These are phyloP conservation scores for Globomyces sp. DNA, from an alignment of 371 early-diverging fungal species.

Conservation along the genomic window DNA sequence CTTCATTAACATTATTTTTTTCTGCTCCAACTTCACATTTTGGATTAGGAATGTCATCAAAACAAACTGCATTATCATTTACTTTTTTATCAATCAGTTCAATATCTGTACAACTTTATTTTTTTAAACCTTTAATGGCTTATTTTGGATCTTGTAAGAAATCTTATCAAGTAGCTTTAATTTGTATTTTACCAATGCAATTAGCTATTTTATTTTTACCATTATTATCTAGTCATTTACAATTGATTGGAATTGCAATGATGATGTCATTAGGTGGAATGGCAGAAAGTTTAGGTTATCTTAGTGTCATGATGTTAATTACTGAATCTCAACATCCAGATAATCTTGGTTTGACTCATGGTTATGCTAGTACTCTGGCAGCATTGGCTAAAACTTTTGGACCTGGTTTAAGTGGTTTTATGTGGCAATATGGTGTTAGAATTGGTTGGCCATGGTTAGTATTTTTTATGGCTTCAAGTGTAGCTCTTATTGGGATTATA, in stretches of 20 bases:
- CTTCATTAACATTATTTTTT: conserved; percentile 40
- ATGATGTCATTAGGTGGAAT: conserved; percentile 30
- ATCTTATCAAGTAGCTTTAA: conserved; percentile 10
- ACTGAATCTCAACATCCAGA: conserved; percentile 33
- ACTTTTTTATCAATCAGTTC: conserved; percentile 33
- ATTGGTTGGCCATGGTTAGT: conserved; percentile 10
- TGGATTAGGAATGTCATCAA: conserved; percentile 28
- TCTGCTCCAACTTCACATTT: conserved; percentile 19
- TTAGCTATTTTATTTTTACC: background rate
- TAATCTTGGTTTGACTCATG: conserved; percentile 44
- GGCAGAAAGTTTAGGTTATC: conserved; percentile 40
- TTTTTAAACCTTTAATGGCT: conserved; percentile 24
- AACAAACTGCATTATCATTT: conserved; percentile 28
- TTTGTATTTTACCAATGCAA: background rate
- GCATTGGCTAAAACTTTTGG: conserved; percentile 40
- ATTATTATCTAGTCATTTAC: background rate
- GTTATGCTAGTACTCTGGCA: conserved; percentile 42
- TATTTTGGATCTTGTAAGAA: conserved; percentile 11
- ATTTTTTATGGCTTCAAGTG: background rate
- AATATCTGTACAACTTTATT: conserved; percentile 32
- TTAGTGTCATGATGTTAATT: conserved; percentile 44
- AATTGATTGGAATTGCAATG: conserved; percentile 9
- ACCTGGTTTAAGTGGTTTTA: conserved; percentile 39
- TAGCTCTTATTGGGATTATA: background rate
- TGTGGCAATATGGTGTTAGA: conserved; percentile 33